Base-by-base conservation (phyloP, 441 rosid species). In the Hura crepitans region DNA sequence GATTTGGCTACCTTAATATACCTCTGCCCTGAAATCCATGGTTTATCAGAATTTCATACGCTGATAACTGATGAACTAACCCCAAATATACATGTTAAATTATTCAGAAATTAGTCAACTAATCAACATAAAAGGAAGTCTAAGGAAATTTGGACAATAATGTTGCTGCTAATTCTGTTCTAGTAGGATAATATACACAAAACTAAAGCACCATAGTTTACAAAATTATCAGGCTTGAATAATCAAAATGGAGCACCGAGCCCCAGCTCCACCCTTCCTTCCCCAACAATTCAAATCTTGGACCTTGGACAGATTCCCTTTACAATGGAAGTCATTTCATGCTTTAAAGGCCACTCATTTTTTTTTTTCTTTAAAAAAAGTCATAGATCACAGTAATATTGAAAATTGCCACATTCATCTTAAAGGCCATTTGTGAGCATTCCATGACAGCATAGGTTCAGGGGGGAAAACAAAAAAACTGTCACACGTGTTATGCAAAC, bases 1-100 rank as follows among this genome's bases (percentile, higher is more conserved):
- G 97, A 89, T 78, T 93, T 91, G 13, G 91, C 94, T 39, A 93
- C 82, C 86, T 91, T 87, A 60, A 93, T 74, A 70, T 80, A 80
- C 84, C 94, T 86, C 79, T 83, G 85, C 58, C 91, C 94, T 93
- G 89, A 77, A 68, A 79, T 53, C 22, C 28, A 70, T 42, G 45
- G n/a, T 15, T 25, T 20, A 58, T 46, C 30, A 46, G 33, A 69
- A 57, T 6, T 71, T 60, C 50, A 51, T 45, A 56, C 39, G 18
- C 30, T 22, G 62, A 59, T 66, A 30, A 66, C 35, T n/a, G n/a
- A 54, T 55, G 12, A 51, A 75, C 20, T 20, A 35, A 58, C 66
- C 54, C 53, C 68, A 47, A 39, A 15, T 63, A 35, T 51, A 53
- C 49, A 46, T 11, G 62, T 35, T 64, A 67, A 18, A 17, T 51